phyloP scores from a whole-genome alignment of 176 grass and related monocot species.

The Carex myosuroides region DNA sequence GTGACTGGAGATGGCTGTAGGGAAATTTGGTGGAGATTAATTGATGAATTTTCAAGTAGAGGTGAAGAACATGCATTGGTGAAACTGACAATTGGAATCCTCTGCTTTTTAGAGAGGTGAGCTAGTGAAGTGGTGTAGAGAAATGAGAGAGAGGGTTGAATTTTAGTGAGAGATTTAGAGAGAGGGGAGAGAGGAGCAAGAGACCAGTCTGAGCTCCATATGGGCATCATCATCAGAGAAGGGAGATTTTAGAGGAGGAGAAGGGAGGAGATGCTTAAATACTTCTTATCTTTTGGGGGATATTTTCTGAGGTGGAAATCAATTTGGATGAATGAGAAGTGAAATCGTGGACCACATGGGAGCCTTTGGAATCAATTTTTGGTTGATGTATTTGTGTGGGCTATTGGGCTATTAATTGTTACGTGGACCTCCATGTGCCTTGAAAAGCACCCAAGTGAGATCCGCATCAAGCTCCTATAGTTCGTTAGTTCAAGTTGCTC shows the following conservation, averaged over 20 bases:
- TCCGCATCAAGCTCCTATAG: not conserved
- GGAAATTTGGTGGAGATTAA: slow-evolving; percentile 32
- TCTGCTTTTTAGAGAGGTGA: slow-evolving; percentile 21
- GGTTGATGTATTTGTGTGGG: not conserved
- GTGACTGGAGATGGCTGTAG: slow-evolving; percentile 18
- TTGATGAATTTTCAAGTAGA: slow-evolving; percentile 51
- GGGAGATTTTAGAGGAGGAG: slow-evolving; percentile 21
- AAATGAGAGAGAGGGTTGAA: slow-evolving; percentile 31
- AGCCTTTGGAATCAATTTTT: slow-evolving; percentile 15
- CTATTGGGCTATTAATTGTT: slow-evolving; percentile 11
- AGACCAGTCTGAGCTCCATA: slow-evolving; percentile 77
- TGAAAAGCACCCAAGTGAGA: not conserved
- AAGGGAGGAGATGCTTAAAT: slow-evolving; percentile 16
- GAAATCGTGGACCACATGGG: slow-evolving; percentile 2
- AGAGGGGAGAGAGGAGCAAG: slow-evolving; percentile 35
- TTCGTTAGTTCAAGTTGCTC: not conserved
- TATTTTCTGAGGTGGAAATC: slow-evolving; percentile 11
- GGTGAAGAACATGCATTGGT: slow-evolving; percentile 57
- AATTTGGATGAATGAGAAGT: slow-evolving; percentile 21
- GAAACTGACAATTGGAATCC: slow-evolving; percentile 40
- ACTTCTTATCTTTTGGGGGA: slow-evolving; percentile 3
- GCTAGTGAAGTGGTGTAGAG: slow-evolving; percentile 23
- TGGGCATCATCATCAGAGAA: slow-evolving; percentile 40
- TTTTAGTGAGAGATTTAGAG: slow-evolving; percentile 26
- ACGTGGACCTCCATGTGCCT: slow-evolving; percentile 8